phyloP scores from a whole-genome alignment of 192 early-diverging fungal species.

The Podila clonocystis region DNA sequence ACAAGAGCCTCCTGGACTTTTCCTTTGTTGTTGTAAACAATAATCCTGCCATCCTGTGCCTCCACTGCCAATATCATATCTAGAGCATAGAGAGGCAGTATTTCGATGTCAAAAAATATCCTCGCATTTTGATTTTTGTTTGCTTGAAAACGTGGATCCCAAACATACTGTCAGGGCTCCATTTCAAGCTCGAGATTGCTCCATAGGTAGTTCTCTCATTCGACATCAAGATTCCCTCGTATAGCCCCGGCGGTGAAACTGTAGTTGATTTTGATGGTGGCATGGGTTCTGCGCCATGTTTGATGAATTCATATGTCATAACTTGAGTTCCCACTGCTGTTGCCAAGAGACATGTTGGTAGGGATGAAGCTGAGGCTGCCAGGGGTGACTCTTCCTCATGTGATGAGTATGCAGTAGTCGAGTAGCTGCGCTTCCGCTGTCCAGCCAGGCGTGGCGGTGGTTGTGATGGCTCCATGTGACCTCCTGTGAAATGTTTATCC shows the following conservation, averaged over 20 bases:
- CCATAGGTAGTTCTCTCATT: conserved; percentile 14
- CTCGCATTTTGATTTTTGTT: neutral
- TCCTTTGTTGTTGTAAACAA: conserved; percentile 20
- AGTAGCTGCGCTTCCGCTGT: conserved; percentile 46
- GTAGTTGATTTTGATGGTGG: conserved; percentile 7
- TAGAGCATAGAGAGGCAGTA: neutral
- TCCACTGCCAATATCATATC: conserved; percentile 42
- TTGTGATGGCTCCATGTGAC: conserved; percentile 20
- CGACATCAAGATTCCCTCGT: conserved; percentile 38
- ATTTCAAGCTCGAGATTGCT: conserved; percentile 28
- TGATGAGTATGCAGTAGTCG: conserved; percentile 40
- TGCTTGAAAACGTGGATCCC: neutral
- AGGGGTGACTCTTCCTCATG: conserved; percentile 25
- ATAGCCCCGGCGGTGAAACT: conserved; percentile 23
- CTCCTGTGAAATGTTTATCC: neutral
- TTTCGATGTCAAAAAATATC: neutral
- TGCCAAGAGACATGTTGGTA: conserved; percentile 25
- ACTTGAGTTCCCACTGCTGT: conserved; percentile 18
- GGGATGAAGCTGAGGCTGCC: neutral
- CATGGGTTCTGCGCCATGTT: conserved; percentile 7
- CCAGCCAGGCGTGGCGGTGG: conserved; percentile 10
- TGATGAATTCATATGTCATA: conserved; percentile 33
- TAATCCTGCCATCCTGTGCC: conserved; percentile 37
- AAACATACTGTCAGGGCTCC: conserved; percentile 49
- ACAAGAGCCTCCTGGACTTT: conserved; percentile 28